phyloP scores from a whole-genome alignment of 108 stramenopile genomes.

The Aurantiochytrium sp. region DNA sequence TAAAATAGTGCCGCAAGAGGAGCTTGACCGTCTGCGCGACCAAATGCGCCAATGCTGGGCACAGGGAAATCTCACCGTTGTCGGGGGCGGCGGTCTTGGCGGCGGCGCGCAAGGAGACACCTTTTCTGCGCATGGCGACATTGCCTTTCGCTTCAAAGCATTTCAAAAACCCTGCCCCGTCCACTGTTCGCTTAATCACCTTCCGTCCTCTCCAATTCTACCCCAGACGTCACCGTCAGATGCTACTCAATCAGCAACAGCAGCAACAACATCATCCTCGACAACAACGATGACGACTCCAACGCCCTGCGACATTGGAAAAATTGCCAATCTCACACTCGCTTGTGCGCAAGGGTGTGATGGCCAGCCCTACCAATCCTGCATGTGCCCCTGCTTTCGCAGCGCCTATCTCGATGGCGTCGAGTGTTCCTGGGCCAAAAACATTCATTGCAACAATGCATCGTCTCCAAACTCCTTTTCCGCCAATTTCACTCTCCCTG shows the following conservation, averaged over 20 bases:
- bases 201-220: not conserved
- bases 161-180: not conserved
- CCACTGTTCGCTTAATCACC: not conserved
- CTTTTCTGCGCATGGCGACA: not conserved
- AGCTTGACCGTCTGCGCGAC: not conserved
- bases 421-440: not conserved
- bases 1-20: not conserved
- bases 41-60: not conserved
- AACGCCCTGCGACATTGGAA: not conserved
- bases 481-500: too few relatives aligned
- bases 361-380: not conserved
- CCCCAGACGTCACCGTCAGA: not conserved
- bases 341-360: not conserved
- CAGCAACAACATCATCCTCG: not conserved
- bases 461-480: too few relatives aligned
- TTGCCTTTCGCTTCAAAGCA: not conserved
- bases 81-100: not conserved
- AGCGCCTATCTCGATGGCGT: not conserved
- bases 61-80: not conserved
- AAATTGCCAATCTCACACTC: not conserved
- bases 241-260: not conserved
- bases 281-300: not conserved
- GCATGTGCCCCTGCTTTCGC: slow-evolving; percentile 1
- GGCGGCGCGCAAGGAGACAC: not conserved
- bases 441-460: not conserved